phyloP scores from a whole-genome alignment of 495 filamentous ascomycete species.

The Neurospora tetraspora region DNA sequence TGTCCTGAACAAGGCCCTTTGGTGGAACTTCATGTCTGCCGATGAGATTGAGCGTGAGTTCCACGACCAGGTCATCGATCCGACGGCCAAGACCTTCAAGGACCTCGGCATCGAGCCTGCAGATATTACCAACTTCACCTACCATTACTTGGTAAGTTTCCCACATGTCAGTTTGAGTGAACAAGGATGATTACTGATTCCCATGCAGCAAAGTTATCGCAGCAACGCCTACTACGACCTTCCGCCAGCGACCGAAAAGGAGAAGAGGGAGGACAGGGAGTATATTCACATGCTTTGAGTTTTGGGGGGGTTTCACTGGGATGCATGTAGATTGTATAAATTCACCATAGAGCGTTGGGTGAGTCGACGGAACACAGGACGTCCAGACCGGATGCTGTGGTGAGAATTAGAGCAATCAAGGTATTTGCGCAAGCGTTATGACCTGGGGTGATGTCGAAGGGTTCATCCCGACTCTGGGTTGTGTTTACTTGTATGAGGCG shows the following conservation, averaged over 20 bases:
- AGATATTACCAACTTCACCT: slow-evolving; percentile 72
- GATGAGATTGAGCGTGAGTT: slow-evolving; percentile 91
- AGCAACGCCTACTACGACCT: slow-evolving; percentile 79
- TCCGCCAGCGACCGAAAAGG: slow-evolving; percentile 86
- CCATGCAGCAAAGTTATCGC: slow-evolving; percentile 67
- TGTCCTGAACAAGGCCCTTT: slow-evolving; percentile 66
- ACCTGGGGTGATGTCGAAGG: neutral
- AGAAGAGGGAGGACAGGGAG: slow-evolving; percentile 91
- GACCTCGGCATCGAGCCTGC: slow-evolving; percentile 82
- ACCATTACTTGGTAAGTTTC: slow-evolving; percentile 77
- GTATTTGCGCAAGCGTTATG: neutral
- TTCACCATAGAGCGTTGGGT: neutral
- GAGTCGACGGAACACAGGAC: neutral
- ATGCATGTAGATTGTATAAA: neutral
- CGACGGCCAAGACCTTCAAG: slow-evolving; percentile 86
- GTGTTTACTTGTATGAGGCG: neutral
- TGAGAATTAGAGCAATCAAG: neutral
- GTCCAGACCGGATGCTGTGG: neutral
- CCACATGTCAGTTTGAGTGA: neutral
- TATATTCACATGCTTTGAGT: slow-evolving; percentile 72
- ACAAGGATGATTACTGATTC: slow-evolving; percentile 12
- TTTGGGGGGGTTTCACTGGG: neutral
- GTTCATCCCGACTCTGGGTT: neutral
- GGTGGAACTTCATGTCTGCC: slow-evolving; percentile 77
- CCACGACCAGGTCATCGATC: slow-evolving; percentile 87